Base-by-base conservation (phyloP, 202 grass and related monocot species). In the Carex sylvatica region DNA sequence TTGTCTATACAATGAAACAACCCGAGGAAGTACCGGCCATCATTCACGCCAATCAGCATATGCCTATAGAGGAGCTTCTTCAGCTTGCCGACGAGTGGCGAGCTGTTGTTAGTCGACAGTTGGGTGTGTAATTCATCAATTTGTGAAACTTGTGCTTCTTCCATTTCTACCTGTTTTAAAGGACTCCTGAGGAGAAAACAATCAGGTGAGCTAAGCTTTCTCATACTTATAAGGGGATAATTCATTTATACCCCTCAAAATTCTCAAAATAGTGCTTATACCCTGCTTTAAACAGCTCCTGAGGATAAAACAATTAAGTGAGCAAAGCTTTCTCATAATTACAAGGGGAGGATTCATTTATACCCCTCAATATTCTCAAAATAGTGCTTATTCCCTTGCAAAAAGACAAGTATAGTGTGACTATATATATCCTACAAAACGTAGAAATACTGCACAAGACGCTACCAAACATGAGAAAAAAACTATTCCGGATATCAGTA, bases 1-100 rank as follows among this genome's bases (percentile, higher is more conserved):
- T 98, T 98, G 78, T 98, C 96, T 7, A 98, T 83, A 83, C 96
- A 99, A 80, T 99, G 91, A 78, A 99, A 95, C 77, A 91, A 31
- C 10, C 96, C 93, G 0, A 92, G 81, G 85, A 99, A 99, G 73
- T 90, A 95, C 68, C 93, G 89, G 0, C 91, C 91, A 2, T 99
- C 93, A 0, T 90, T 93, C 51, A 93, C 96, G 4, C 92, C 92
- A 26, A 99, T 65, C 67, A 99, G 89, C 89, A 99, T 89, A 12
- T 83, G 85, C 31, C 88, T 86, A 38, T 88, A 95, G 2, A 99
- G 89, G 68, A 95, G 88, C 83, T 89, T 99, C 74, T 78, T 88
- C 15, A 99, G 84, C 51, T 58, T 91, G 20, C 89, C 30, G 2
- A 92, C 96, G 18, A 91, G 78, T 38, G 83, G 93, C 0, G 87